These are phyloP conservation scores for Fusarium sacchari DNA, from an alignment of 2,329 filamentous ascomycete genomes.

Conservation along the genomic window DNA sequence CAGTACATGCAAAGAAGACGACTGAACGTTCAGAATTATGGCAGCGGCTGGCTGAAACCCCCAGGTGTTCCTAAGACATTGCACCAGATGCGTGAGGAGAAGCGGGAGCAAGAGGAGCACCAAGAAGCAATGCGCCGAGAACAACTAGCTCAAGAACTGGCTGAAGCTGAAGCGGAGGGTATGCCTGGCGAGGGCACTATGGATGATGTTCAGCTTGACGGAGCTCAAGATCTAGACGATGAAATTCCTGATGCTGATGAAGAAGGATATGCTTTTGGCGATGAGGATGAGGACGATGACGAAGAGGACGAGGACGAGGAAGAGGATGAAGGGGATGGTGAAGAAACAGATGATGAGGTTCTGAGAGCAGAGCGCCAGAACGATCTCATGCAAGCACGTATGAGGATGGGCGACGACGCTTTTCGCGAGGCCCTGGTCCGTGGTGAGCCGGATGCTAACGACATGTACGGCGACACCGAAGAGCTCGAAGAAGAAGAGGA, in stretches of 20 bases:
- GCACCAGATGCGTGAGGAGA: constrained; percentile 89
- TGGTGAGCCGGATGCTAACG: constrained; percentile 59
- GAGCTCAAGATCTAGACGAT: constrained; percentile 72
- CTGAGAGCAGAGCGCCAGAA: constrained; percentile 58
- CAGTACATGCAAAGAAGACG: constrained; percentile 79
- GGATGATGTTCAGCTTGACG: constrained; percentile 66
- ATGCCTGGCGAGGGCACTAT: constrained; percentile 59
- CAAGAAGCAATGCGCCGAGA: constrained; percentile 78
- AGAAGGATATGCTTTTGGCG: constrained; percentile 61
- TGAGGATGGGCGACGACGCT: constrained; percentile 69
- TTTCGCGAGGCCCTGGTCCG: constrained; percentile 68
- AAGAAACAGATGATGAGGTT: constrained; percentile 53
- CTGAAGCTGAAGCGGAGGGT: constrained; percentile 66
- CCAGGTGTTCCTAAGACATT: constrained; percentile 90
- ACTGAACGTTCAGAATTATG: constrained; percentile 85
- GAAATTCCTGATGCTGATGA: constrained; percentile 76
- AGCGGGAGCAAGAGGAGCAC: constrained; percentile 87
- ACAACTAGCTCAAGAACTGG: constrained; percentile 77
- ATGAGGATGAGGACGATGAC: constrained; percentile 55
- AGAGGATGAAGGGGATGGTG: constrained; percentile 52
- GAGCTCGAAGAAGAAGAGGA: constrained; percentile 66
- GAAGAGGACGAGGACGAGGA: constrained; percentile 55
- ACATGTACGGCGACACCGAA: constrained; percentile 64
- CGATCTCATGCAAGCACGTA: constrained; percentile 59
- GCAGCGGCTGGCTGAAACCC: constrained; percentile 88